Evolutionary conservation across 345 rosid genomes (phyloP).

Genomic region (Brassica incana): DNA sequence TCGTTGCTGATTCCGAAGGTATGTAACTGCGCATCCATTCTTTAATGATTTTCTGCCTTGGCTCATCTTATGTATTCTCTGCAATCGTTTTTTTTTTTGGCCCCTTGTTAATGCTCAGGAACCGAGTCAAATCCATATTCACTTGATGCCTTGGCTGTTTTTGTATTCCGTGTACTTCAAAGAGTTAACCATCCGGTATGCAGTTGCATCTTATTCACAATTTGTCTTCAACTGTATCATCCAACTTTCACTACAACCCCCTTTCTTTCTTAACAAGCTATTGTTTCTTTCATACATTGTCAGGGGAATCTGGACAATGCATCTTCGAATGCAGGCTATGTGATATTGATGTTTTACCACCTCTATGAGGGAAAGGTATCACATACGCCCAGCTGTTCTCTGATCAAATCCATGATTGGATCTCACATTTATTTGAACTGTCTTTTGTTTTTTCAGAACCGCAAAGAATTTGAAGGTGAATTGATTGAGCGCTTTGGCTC

Average conservation of each 20-base stretch:
- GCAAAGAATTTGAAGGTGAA: conserved; percentile 81
- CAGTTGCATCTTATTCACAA: conserved; percentile 17
- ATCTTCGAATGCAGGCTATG: conserved; percentile 87
- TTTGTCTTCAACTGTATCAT: conserved; percentile 4
- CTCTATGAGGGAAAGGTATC: conserved; percentile 95
- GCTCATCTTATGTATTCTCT: conserved; percentile 10
- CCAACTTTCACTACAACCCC: conserved; percentile 15
- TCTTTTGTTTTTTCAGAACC: conserved; percentile 51
- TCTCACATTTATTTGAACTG: conserved; percentile 6
- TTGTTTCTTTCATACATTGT: conserved; percentile 14
- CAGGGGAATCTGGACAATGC: conserved; percentile 96
- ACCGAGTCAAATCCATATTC: conserved; percentile 83
- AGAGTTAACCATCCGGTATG: conserved; percentile 87
- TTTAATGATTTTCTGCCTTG: conserved; percentile 13
- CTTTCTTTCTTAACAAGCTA: conserved; percentile 16
- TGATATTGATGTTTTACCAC: conserved; percentile 91
- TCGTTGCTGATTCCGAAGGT: conserved; percentile 94
- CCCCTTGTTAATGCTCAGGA: conserved; percentile 50
- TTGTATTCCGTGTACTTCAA: conserved; percentile 86
- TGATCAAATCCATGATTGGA: background rate
- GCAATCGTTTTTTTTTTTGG: background rate
- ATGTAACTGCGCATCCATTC: conserved; percentile 27
- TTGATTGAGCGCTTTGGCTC: conserved; percentile 85
- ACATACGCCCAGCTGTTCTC: conserved; percentile 12
- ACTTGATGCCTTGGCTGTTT: conserved; percentile 89